A percentile compares a stretch with the other conserved stretches of the same genome.
Evolutionary conservation across 306 rosid genomes (phyloP).

Genomic region (Prosopis cineraria): DNA sequence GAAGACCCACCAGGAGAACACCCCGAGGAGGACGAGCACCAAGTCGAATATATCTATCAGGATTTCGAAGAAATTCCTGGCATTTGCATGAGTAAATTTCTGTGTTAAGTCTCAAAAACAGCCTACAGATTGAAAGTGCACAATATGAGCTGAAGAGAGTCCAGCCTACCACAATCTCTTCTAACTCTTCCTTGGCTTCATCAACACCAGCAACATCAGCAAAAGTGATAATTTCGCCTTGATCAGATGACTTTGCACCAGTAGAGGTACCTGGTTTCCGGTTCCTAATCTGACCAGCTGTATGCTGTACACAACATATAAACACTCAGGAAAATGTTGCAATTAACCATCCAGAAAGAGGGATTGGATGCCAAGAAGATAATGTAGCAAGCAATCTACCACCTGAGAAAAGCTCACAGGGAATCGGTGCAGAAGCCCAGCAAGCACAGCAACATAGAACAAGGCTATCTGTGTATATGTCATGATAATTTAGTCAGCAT

Average conservation of each 20-base stretch:
- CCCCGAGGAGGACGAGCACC: conserved; percentile 99
- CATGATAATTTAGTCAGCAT: conserved; percentile 38
- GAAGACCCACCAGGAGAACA: conserved; percentile 99
- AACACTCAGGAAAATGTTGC: conserved; percentile 38
- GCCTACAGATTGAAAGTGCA: conserved; percentile 26
- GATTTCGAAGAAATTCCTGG: conserved; percentile 98
- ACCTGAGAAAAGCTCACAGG: conserved; percentile 93
- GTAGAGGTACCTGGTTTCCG: conserved; percentile 81
- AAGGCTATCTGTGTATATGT: conserved; percentile 70
- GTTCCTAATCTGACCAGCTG: conserved; percentile 89
- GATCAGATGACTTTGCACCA: conserved; percentile 76
- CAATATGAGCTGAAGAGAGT: conserved; percentile 33
- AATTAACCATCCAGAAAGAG: conserved; percentile 23
- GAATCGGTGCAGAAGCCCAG: conserved; percentile 85
- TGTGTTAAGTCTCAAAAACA: conserved; percentile 34
- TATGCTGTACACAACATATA: conserved; percentile 62
- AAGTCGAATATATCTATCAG: conserved; percentile 80
- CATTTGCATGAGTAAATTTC: too few relatives aligned
- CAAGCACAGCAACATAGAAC: conserved; percentile 87
- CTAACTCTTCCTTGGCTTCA: conserved; percentile 98
- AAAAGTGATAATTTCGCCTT: conserved; percentile 84
- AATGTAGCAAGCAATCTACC: conserved; percentile 25
- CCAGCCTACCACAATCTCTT: conserved; percentile 96
- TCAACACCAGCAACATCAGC: conserved; percentile 98
- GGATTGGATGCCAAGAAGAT: conserved; percentile 20